Base-by-base conservation (phyloP, 2,329 filamentous ascomycete species). In the Verticillium isaacii region DNA sequence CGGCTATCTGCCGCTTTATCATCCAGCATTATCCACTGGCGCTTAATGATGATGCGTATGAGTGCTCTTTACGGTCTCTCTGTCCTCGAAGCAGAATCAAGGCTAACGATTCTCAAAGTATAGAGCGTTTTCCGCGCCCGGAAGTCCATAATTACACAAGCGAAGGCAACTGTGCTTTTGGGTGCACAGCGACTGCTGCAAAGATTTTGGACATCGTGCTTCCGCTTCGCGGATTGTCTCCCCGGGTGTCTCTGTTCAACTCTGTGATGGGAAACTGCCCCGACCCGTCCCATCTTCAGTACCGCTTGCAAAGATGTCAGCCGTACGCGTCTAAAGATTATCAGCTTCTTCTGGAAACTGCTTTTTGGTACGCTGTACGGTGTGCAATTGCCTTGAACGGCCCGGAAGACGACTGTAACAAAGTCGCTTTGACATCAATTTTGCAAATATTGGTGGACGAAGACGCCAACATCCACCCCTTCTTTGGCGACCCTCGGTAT, bases 141-240 rank as follows among this genome's bases (percentile, higher is more conserved):
- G 5, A 1, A 25, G 1, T 1, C 4, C 19, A 50, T 12, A 1
- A 1, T 50, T 23, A 23, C 6, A 1, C 23, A 9, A 14, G n/a
- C n/a, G 45, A 50, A 14, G 45, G 23, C 11, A 2, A 12, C 2
- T 50, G 45, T 5, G 23, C 23, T 23, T 4, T 12, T 5, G 8
- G 1, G 45, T 50, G 45, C 19, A 50, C n/a, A 23, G 8, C 12
- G 11, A 1, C 15, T 23, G 19, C 45, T 23, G n/a, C n/a, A n/a
- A n/a, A 50, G 19, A 50, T 11, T n/a, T 11, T 25, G 9, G n/a
- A 23, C 9, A 50, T 50, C 3, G 12, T 25, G 5, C n/a, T 50
- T 23, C 45, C 45, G 1, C 19, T 25, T 25, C 8, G 12, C 2
- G 19, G 19, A n/a, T 9, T 11, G n/a, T 23, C n/a, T 23, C 12